phyloP scores from a whole-genome alignment of 1,284 basidiomycete species.

The Neolentinus lepideus region DNA sequence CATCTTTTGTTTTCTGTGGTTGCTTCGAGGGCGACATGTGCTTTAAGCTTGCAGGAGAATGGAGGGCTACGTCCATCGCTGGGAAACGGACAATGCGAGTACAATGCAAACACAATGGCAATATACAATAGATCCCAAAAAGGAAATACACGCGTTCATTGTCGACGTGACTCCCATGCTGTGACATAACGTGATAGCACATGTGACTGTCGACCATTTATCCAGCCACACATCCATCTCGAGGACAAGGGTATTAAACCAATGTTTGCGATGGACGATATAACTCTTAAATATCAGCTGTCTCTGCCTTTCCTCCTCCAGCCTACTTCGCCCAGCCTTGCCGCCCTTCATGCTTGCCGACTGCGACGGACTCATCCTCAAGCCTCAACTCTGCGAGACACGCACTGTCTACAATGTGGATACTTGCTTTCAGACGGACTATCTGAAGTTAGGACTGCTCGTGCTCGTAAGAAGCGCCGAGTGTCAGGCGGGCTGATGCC shows the following conservation, averaged over 20 bases:
- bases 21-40: not conserved
- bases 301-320: constrained; percentile 40
- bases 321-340: constrained; percentile 42
- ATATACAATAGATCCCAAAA: not conserved
- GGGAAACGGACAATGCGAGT: not conserved
- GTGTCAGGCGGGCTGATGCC: not conserved
- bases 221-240: not conserved
- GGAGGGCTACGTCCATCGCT: not conserved
- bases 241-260: no score
- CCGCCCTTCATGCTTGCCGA: constrained; percentile 51
- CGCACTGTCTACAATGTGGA: constrained; percentile 48
- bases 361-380: constrained; percentile 24
- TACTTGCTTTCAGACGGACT: constrained; percentile 28
- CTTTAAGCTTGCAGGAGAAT: not conserved
- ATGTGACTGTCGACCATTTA: no score
- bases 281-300: constrained; percentile 40
- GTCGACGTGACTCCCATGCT: no score
- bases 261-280: constrained; percentile 4
- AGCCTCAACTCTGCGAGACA: constrained; percentile 13
- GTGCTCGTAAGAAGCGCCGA: constrained; percentile 6
- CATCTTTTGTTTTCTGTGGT: not conserved
- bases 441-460: constrained; percentile 17
- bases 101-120: not conserved
- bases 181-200: no score
- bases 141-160: no score